phyloP scores from a whole-genome alignment of 441 rosid species.

The California macrophylla region DNA sequence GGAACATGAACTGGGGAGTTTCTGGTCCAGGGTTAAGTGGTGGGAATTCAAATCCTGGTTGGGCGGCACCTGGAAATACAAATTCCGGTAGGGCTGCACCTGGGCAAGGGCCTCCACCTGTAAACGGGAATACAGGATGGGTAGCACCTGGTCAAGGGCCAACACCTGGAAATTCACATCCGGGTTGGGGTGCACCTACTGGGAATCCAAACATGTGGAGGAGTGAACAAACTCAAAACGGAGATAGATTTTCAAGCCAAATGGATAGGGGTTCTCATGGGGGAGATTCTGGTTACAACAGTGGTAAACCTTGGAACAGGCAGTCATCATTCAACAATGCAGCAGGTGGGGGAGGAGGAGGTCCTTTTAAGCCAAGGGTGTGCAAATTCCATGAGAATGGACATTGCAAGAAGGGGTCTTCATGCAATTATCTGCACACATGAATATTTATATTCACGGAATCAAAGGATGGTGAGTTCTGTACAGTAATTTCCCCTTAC shows the following conservation, averaged over 20 bases:
- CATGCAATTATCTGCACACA: conserved; percentile 67
- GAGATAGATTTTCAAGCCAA: conserved; percentile 33
- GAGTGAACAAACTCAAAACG: conserved; percentile 43
- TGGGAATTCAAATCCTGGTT: conserved; percentile 30
- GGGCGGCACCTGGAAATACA: conserved; percentile 26
- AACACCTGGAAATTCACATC: conserved; percentile 26
- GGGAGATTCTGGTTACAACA: conserved; percentile 49
- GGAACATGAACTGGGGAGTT: background rate
- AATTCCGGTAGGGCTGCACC: background rate
- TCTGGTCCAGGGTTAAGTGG: conserved; percentile 43
- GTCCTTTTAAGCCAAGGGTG: conserved; percentile 40
- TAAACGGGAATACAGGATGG: background rate
- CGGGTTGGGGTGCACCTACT: conserved; percentile 29
- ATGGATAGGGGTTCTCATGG: conserved; percentile 35
- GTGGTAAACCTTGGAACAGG: conserved; percentile 50
- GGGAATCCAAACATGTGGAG: conserved; percentile 47
- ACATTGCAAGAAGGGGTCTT: conserved; percentile 73
- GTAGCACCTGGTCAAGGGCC: conserved; percentile 2
- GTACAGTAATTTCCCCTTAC: conserved; percentile 29
- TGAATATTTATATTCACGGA: conserved; percentile 25
- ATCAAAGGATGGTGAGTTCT: conserved; percentile 17
- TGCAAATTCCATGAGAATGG: conserved; percentile 69
- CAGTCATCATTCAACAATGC: conserved; percentile 35
- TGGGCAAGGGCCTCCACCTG: background rate
- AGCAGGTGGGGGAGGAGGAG: conserved; percentile 21